phyloP scores from a whole-genome alignment of 2,329 filamentous ascomycete species.

The Calonectria pseudoturangicola region DNA sequence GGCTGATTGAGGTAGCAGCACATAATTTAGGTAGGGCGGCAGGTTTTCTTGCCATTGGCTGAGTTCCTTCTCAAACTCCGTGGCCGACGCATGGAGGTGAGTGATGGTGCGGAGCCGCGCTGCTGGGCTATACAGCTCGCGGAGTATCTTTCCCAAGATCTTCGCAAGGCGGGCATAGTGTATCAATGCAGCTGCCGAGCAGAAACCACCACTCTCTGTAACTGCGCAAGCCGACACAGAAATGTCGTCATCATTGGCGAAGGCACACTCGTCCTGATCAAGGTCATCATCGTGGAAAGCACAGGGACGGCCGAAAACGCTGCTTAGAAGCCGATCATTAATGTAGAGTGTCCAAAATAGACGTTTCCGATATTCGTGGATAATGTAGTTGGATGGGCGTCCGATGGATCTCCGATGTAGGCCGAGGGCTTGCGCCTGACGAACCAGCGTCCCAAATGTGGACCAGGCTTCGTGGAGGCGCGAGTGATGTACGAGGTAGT shows the following conservation, averaged over 20 bases:
- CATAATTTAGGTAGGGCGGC: slow-evolving; percentile 18
- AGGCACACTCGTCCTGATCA: slow-evolving; percentile 12
- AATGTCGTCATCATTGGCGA: slow-evolving; percentile 12
- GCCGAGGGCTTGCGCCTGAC: slow-evolving; percentile 15
- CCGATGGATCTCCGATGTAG: slow-evolving; percentile 1
- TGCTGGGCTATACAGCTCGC: slow-evolving; percentile 1
- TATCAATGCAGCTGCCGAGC: slow-evolving; percentile 2
- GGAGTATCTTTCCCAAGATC: slow-evolving; percentile 13
- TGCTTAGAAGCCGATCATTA: slow-evolving; percentile 12
- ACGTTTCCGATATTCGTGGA: slow-evolving; percentile 7
- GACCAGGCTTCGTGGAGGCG: slow-evolving; percentile 9
- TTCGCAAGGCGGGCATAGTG: slow-evolving; percentile 12
- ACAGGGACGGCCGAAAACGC: slow-evolving; percentile 3
- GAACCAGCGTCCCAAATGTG: slow-evolving; percentile 1
- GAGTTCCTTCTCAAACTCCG: slow-evolving; percentile 19
- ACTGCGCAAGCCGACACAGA: not conserved
- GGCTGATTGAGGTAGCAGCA: slow-evolving; percentile 13
- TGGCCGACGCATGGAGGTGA: slow-evolving; percentile 23
- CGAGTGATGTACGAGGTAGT: slow-evolving; percentile 10
- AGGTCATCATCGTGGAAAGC: slow-evolving; percentile 13
- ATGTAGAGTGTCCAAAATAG: slow-evolving; percentile 17
- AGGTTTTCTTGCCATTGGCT: slow-evolving; percentile 13
- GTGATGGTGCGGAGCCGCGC: slow-evolving; percentile 13
- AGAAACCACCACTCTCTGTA: slow-evolving; percentile 3
- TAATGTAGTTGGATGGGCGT: not conserved